These are phyloP conservation scores for Capillidium rhysosporum DNA, from an alignment of 371 early-diverging fungal genomes.

Conservation along the genomic window DNA sequence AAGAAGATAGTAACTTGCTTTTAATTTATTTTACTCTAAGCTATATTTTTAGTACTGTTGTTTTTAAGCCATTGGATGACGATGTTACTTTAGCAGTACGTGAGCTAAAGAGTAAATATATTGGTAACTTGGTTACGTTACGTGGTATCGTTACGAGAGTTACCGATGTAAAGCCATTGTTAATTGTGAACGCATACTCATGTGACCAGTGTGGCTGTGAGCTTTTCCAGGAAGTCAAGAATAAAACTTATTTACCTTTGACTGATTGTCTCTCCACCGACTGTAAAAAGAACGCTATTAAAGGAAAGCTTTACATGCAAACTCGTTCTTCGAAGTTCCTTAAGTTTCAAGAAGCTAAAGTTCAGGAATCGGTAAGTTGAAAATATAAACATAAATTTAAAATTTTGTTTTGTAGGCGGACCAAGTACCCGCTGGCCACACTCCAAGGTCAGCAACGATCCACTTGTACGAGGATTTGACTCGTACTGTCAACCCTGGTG, in stretches of 20 bases:
- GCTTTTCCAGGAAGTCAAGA: conserved; percentile 89
- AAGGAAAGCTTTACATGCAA: conserved; percentile 83
- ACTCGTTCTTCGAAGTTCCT: conserved; percentile 90
- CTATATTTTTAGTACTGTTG: conserved; percentile 35
- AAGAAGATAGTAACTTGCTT: conserved; percentile 51
- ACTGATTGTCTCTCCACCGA: conserved; percentile 73
- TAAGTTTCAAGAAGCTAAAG: conserved; percentile 85
- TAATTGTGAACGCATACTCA: conserved; percentile 80
- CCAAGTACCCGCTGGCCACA: conserved; percentile 97
- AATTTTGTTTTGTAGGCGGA: conserved; percentile 35
- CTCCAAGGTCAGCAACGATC: conserved; percentile 89
- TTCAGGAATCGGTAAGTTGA: conserved; percentile 74
- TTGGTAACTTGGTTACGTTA: conserved; percentile 82
- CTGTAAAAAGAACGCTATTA: conserved; percentile 67
- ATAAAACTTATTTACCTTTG: conserved; percentile 63
- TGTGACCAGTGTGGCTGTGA: conserved; percentile 97
- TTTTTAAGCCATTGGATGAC: conserved; percentile 49
- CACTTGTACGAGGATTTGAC: conserved; percentile 73
- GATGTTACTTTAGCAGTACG: conserved; percentile 63
- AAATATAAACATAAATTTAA: background rate
- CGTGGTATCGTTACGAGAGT: conserved; percentile 95
- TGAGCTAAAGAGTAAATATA: conserved; percentile 52
- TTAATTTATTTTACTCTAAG: conserved; percentile 1
- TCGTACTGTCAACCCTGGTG: conserved; percentile 78
- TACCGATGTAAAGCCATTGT: conserved; percentile 88